A percentile compares a stretch with the other conserved stretches of the same genome.
These are phyloP conservation scores for Potentilla sterilis DNA, from an alignment of 306 rosid species.

Conservation along the genomic window DNA sequence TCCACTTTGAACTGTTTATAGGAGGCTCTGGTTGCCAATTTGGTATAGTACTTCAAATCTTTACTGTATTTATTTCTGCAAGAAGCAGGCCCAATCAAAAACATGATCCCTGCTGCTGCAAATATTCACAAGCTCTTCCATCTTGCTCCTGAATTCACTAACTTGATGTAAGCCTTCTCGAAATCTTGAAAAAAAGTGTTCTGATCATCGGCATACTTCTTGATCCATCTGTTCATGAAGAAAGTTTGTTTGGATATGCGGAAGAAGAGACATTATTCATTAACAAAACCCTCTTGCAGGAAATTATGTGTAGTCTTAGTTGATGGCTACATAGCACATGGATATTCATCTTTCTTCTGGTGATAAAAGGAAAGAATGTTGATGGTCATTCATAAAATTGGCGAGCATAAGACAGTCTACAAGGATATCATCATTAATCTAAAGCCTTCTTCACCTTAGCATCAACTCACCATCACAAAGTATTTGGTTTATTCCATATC, in stretches of 20 bases:
- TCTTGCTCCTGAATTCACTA: slow-evolving; percentile 83
- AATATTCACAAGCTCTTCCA: slow-evolving; percentile 56
- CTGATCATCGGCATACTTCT: slow-evolving; percentile 68
- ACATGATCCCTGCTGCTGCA: slow-evolving; percentile 11
- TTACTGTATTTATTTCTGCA: background rate
- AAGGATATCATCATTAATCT: background rate
- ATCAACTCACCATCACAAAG: background rate
- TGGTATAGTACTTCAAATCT: background rate
- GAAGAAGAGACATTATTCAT: slow-evolving; percentile 18
- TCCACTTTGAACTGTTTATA: background rate
- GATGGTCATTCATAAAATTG: background rate
- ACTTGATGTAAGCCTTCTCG: slow-evolving; percentile 69
- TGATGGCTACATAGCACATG: background rate
- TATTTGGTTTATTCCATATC: background rate
- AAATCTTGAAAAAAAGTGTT: slow-evolving; percentile 77
- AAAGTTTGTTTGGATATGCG: slow-evolving; percentile 21
- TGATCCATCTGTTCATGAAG: slow-evolving; percentile 71
- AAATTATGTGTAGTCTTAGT: background rate
- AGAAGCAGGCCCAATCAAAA: background rate
- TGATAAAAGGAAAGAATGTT: background rate
- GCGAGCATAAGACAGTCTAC: background rate
- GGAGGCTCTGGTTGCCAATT: background rate
- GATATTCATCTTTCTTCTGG: background rate
- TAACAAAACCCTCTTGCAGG: background rate
- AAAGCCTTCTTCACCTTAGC: background rate